Evolutionary conservation across 495 filamentous ascomycete genomes (phyloP), one percentile per base, ranked within the genome.

Genomic region (Cryomyces minteri): DNA sequence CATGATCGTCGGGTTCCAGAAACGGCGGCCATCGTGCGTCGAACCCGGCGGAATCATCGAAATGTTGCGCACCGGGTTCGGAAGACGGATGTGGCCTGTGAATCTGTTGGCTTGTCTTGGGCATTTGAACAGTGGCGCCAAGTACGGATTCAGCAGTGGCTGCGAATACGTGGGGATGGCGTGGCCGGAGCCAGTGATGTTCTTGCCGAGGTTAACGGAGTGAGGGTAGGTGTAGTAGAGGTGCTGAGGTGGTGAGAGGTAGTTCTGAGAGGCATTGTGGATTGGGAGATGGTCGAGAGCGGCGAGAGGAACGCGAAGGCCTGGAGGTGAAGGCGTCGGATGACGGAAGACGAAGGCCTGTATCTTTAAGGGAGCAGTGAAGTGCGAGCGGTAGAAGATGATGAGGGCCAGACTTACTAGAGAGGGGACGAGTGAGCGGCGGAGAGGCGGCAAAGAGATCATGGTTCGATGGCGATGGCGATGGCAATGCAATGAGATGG

Each of bases 1-100:
- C 14, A 66, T 52, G 28, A 66, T 56, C 32, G 62, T 63, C 5
- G 62, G 62, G 30, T 66, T 66, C 62, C 61, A 63, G 48, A 65
- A 64, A 12, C 50, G 49, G 32, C 58, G 48, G 4, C 32, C 58
- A 4, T 45, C 40, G 32, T 42, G 50, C 6, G 39, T 32, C 4
- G 47, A 42, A n/a, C 48, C 40, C 4, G 48, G 45, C 32, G 59
- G 48, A 11, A 56, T 53, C 49, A 60, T 54, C 2, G 62, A 62
- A 48, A 65, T 61, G 51, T 62, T 64, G 25, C 54, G 54, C 28
- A 64, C 39, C 7, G 54, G 41, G 33, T 60, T 50, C 32, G 51
- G 52, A 5, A 65, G 44, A 9, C 62, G 54, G 28, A 62, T 46
- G 43, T 65, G 58, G 25, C 46, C 45, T 8, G 62, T 65, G 45